phyloP scores from a whole-genome alignment of 768 basidiomycete species.

The Lactarius sp. region DNA sequence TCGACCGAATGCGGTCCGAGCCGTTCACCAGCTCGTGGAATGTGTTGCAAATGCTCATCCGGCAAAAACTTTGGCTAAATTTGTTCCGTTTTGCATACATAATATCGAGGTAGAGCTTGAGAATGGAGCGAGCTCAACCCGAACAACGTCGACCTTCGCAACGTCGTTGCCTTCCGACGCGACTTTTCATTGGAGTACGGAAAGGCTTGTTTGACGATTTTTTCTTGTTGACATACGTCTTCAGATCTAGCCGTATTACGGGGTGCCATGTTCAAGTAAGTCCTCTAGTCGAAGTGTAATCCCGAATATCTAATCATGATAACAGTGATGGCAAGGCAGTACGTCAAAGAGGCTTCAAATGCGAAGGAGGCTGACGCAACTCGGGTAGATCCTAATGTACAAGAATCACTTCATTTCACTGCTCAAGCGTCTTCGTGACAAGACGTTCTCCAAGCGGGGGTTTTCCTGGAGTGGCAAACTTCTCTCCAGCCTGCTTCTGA shows the following conservation, averaged over 20 bases:
- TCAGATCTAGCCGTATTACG: slow-evolving; percentile 69
- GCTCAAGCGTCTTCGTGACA: slow-evolving; percentile 58
- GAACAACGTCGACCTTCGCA: slow-evolving; percentile 61
- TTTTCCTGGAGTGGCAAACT: slow-evolving; percentile 80
- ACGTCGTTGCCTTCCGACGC: slow-evolving; percentile 72
- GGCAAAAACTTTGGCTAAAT: slow-evolving; percentile 68
- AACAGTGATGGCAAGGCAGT: slow-evolving; percentile 54
- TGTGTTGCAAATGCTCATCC: slow-evolving; percentile 81
- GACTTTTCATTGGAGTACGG: slow-evolving; percentile 82
- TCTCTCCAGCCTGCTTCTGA: slow-evolving; percentile 63
- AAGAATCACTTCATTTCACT: slow-evolving; percentile 56
- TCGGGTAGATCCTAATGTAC: slow-evolving; percentile 56
- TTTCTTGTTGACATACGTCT: slow-evolving; percentile 17
- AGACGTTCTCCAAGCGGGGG: slow-evolving; percentile 73
- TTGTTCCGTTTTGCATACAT: slow-evolving; percentile 64
- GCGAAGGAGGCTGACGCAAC: slow-evolving; percentile 3
- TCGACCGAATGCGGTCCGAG: slow-evolving; percentile 80
- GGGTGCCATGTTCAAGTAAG: slow-evolving; percentile 78
- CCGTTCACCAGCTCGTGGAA: slow-evolving; percentile 80
- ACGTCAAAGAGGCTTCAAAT: slow-evolving; percentile 25
- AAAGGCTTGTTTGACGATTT: not conserved
- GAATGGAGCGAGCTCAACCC: slow-evolving; percentile 72
- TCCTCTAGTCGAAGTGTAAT: slow-evolving; percentile 13
- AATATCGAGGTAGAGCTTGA: slow-evolving; percentile 77
- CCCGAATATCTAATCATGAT: not conserved